Evolutionary conservation across 2,329 filamentous ascomycete species (phyloP), one percentile per base, ranked within the genome.

Genomic region (Helotiales sp.): DNA sequence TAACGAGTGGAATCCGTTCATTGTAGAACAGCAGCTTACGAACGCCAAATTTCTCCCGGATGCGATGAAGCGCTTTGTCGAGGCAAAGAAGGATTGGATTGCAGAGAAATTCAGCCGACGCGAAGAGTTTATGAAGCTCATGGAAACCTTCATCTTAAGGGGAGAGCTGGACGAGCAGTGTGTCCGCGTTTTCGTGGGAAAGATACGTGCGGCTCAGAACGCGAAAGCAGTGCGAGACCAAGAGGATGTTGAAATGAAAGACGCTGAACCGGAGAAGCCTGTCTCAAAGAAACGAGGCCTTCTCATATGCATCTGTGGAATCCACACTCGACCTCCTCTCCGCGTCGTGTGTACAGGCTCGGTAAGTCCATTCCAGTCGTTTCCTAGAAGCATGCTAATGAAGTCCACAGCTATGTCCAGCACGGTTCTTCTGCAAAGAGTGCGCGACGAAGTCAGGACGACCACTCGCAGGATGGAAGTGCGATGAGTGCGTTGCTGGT

Each of bases 1-100:
- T 15, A 63, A 61, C 25, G 47, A 54, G 8, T 72, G 68, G 67
- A 70, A 72, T 38, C 59, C 62, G 12, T 71, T 70, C 34, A 64
- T 67, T 8, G 55, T 67, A 40, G 36, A 25, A 2, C 42, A 64
- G 33, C 62, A 63, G 15, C 54, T 67, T 13, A 69, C 63, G 2
- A 61, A 59, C 25, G 57, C 57, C 15, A 61, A 50, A 17, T 63
- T 59, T 34, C 55, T 70, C 6, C 47, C 58, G 5, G 42, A 62
- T 5, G 57, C 65, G 3, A 54, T 69, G 8, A 5, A 54, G 15
- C 57, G 60, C 6, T 71, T 71, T 51, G 59, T 65, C 1, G 53
- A 64, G 12, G 31, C 29, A 1, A 67, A 71, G 17, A 62, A 60
- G 12, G 10, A 27, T 3, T 71, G 69, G 69, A 57, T 71, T 29